These are phyloP conservation scores for Candida sp. DNA, from an alignment of 1,139 yeast genomes.

Conservation along the genomic window DNA sequence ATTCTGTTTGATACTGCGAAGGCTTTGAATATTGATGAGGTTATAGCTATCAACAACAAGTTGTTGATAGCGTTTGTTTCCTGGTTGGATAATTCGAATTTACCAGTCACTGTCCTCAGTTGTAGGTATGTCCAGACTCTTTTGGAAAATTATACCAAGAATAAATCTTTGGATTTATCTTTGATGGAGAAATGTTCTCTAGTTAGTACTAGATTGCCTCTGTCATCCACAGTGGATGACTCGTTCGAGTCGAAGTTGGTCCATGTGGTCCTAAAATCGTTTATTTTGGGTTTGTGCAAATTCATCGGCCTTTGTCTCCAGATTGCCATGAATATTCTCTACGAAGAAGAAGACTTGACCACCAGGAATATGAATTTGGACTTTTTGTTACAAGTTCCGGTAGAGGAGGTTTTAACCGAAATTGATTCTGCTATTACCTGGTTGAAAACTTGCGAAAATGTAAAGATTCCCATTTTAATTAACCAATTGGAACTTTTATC, in stretches of 20 bases:
- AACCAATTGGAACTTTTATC: slow-evolving; percentile 26
- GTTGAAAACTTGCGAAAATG: slow-evolving; percentile 10
- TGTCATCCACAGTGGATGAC: slow-evolving; percentile 1
- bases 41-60: slow-evolving; percentile 45
- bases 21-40: slow-evolving; percentile 30
- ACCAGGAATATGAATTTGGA: slow-evolving; percentile 57
- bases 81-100: slow-evolving; percentile 63
- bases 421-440: slow-evolving; percentile 19
- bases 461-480: slow-evolving; percentile 6
- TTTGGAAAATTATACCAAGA: slow-evolving; percentile 34
- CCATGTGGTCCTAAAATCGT: slow-evolving; percentile 47
- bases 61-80: slow-evolving; percentile 44
- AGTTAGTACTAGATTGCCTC: slow-evolving; percentile 12
- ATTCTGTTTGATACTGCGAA: slow-evolving; percentile 29
- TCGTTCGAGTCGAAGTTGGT: slow-evolving; percentile 23
- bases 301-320: slow-evolving; percentile 47
- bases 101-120: slow-evolving; percentile 62
- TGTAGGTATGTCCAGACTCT: slow-evolving; percentile 61
- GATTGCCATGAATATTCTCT: slow-evolving; percentile 58
- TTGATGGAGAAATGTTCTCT: slow-evolving; percentile 17
- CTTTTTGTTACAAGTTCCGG: slow-evolving; percentile 24
- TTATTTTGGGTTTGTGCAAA: slow-evolving; percentile 48
- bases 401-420: slow-evolving; percentile 18
- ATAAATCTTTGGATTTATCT: slow-evolving; percentile 5
- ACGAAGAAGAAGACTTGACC: slow-evolving; percentile 75